Conservation (phyloP, 2,329 filamentous ascomycete genomes). For the Cytospora piceicola region DNA sequence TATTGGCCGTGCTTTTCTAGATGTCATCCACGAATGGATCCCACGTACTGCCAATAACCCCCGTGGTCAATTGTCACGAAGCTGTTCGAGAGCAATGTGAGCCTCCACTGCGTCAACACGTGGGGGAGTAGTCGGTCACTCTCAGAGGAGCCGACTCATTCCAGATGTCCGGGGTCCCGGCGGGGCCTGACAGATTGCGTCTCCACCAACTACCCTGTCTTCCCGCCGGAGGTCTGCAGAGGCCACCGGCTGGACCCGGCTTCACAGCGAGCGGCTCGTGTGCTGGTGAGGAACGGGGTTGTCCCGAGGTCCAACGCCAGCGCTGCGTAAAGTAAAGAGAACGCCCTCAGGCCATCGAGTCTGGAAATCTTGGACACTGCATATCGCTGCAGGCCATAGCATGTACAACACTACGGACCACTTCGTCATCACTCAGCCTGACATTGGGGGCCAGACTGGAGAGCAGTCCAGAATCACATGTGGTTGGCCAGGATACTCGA, state of each 20-base stretch:
- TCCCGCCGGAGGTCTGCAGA: neutral
- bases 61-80: neutral
- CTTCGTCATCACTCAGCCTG: conserved; percentile 11
- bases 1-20: neutral
- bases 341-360: neutral
- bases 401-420: neutral
- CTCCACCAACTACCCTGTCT: conserved; percentile 5
- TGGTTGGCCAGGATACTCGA: conserved; percentile 13
- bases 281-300: neutral
- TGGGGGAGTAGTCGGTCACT: neutral
- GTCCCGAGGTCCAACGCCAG: neutral
- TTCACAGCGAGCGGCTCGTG: neutral
- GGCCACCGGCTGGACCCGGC: neutral
- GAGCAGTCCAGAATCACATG: neutral
- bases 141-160: conserved; percentile 1
- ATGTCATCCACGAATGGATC: neutral
- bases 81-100: neutral
- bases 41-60: neutral
- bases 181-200: conserved; percentile 14
- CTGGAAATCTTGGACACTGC: neutral
- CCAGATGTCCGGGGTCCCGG: conserved; percentile 4
- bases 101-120: neutral
- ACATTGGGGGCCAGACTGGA: conserved; percentile 21
- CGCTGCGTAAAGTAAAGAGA: neutral
- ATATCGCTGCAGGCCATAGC: neutral